Evolutionary conservation across 2,329 filamentous ascomycete species (phyloP).

Genomic region (Leptosphaerulina australis): DNA sequence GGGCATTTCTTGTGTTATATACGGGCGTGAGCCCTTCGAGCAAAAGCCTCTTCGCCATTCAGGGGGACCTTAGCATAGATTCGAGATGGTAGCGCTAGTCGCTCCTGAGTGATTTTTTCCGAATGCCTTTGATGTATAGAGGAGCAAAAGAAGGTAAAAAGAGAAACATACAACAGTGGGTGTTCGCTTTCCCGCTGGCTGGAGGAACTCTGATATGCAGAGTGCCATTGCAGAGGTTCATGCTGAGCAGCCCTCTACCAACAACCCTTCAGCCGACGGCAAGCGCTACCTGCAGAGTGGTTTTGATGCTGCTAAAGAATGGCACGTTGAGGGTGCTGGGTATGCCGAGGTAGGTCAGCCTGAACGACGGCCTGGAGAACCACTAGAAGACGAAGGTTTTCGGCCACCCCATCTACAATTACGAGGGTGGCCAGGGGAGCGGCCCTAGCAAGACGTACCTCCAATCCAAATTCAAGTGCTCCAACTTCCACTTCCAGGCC

Average conservation of each 20-base stretch:
- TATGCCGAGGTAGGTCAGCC: conserved; percentile 56
- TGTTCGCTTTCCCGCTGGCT: conserved; percentile 56
- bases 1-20: no score
- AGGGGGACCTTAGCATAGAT: no score
- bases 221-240: conserved; percentile 55
- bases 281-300: conserved; percentile 57
- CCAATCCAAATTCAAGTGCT: conserved; percentile 52
- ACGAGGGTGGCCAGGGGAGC: conserved; percentile 57
- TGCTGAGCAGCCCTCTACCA: conserved; percentile 52
- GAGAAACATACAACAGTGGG: no score
- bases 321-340: conserved; percentile 58
- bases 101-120: no score
- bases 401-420: conserved; percentile 57
- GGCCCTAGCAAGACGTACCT: conserved; percentile 59
- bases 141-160: no score
- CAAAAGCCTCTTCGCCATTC: no score
- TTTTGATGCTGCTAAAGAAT: conserved; percentile 56
- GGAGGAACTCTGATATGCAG: conserved; percentile 59
- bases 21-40: no score
- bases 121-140: no score
- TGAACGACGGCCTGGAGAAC: conserved; percentile 55
- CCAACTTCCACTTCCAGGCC: conserved; percentile 48
- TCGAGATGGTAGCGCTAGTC: no score
- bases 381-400: conserved; percentile 55
- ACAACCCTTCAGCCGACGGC: conserved; percentile 54